Conservation (phyloP, 805 yeast genomes). For the Zygosaccharomyces siamensis region DNA sequence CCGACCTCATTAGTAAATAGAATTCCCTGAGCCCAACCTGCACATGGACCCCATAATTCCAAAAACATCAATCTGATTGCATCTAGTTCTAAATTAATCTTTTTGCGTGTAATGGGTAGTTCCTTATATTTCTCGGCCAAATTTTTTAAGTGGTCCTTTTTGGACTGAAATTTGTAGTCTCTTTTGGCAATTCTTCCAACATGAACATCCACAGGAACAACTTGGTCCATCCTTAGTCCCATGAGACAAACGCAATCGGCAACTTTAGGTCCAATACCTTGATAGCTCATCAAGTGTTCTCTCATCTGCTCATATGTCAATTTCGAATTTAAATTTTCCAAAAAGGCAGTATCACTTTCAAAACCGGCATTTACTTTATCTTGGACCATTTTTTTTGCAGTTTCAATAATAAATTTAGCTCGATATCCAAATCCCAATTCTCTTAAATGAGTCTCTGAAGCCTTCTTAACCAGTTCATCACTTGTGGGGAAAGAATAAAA, state of each 20-base stretch:
- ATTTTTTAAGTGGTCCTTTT: slow-evolving; percentile 30
- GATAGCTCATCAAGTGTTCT: slow-evolving; percentile 49
- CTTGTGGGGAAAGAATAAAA: slow-evolving; percentile 78
- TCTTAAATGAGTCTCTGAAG: slow-evolving; percentile 44
- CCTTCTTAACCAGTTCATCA: slow-evolving; percentile 39
- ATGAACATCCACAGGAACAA: slow-evolving; percentile 95
- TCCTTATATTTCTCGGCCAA: slow-evolving; percentile 26
- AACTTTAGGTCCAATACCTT: slow-evolving; percentile 96
- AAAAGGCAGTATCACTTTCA: slow-evolving; percentile 32
- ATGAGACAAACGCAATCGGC: slow-evolving; percentile 94
- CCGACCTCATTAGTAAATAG: slow-evolving; percentile 84
- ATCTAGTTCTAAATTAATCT: slow-evolving; percentile 34
- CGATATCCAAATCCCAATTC: slow-evolving; percentile 76
- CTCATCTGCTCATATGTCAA: slow-evolving; percentile 40
- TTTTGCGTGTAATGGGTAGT: slow-evolving; percentile 31
- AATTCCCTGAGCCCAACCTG: slow-evolving; percentile 99
- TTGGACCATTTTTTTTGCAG: slow-evolving; percentile 54
- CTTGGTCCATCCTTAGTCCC: slow-evolving; percentile 58
- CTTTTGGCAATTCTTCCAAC: slow-evolving; percentile 84
- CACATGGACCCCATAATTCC: slow-evolving; percentile 78
- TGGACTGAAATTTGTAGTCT: slow-evolving; percentile 55
- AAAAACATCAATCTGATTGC: slow-evolving; percentile 57
- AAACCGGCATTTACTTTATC: slow-evolving; percentile 22
- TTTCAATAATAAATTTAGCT: slow-evolving; percentile 78
- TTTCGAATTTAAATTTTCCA: slow-evolving; percentile 36